Base-by-base conservation (phyloP, 2,329 filamentous ascomycete genomes). In the Scedosporium dehoogii region DNA sequence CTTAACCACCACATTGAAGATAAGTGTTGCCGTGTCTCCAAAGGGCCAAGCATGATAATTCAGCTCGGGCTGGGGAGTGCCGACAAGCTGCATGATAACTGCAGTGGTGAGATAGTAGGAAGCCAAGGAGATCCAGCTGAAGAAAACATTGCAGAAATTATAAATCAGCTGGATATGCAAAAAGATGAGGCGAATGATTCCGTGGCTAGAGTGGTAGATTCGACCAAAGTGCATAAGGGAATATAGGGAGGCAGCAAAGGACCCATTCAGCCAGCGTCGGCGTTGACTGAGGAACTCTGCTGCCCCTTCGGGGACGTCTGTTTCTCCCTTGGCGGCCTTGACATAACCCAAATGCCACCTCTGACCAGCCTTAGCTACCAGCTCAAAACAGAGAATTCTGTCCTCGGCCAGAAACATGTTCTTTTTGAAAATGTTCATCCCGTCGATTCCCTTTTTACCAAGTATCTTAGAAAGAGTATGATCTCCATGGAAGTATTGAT, bases 321-420 rank as follows among this genome's bases (percentile, higher is more conserved):
- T 99, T 78, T 99, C 94, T 77, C 90, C 94, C 86, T 97, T 97
- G 74, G 94, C 96, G 57, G 94, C 89, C 81, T 99, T 99, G 81
- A 99, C 96, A 75, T 99, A 99, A 62, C 90, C 92, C 75, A 97
- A 76, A 82, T 99, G 94, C 94, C 94, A 99, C 77, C 97, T 99
- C 68, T 93, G 96, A 67, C 94, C 94, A 62, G 94, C 93, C 80
- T 99, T 99, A 73, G 94, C 94, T 67, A 97, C 94, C 73, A 99
- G 81, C 76, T 99, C 94, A 83, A 97, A 99, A 82, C 94, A 99
- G 60, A 99, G 85, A 80, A 99, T 99, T 86, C 94, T 92, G 88
- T 99, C 94, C 79, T 99, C 94, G 77, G 94, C 94, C 86, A 99
- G 93, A 84, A 97, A 99, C 94, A 99, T 97, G 85, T 99, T 99